Evolutionary conservation across 2,329 filamentous ascomycete genomes (phyloP).

Genomic region (Huntiella moniliformis): DNA sequence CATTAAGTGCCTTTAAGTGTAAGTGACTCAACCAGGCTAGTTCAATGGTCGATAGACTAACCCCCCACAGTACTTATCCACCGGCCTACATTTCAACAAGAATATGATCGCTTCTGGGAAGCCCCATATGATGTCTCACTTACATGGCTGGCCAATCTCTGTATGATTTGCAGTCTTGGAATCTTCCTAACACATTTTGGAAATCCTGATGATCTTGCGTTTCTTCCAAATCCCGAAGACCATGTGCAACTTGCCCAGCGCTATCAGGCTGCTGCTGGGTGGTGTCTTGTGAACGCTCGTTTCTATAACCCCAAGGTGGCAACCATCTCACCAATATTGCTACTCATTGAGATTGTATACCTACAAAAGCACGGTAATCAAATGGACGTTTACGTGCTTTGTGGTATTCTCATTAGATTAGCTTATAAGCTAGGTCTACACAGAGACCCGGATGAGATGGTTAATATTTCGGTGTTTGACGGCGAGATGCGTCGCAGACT

Average conservation of each 20-base stretch:
- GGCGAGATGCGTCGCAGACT: constrained; percentile 34
- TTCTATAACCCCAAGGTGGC: constrained; percentile 30
- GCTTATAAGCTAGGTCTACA: constrained; percentile 42
- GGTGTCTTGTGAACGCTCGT: constrained; percentile 30
- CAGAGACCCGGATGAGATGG: constrained; percentile 33
- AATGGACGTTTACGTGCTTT: constrained; percentile 35
- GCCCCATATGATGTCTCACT: constrained; percentile 22
- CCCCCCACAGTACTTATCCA: constrained; percentile 30
- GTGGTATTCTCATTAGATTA: constrained; percentile 30
- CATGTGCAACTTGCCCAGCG: constrained; percentile 20
- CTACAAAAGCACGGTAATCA: constrained; percentile 30
- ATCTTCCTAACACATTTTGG: constrained; percentile 26
- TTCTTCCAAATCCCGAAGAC: constrained; percentile 18
- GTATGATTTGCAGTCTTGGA: constrained; percentile 26
- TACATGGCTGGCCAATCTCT: constrained; percentile 33
- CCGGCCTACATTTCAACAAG: constrained; percentile 29
- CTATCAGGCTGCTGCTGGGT: constrained; percentile 31
- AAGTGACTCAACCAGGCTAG: constrained; percentile 13
- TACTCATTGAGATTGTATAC: constrained; percentile 36
- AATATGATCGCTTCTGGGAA: constrained; percentile 33
- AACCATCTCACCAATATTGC: constrained; percentile 31
- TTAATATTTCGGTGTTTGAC: constrained; percentile 30
- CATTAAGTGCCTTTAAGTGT: constrained; percentile 33
- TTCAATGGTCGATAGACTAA: constrained; percentile 11
- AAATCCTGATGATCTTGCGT: constrained; percentile 16